Evolutionary conservation across 179 eudicot genomes (phyloP).

Genomic region (Heliamphora pulchella): DNA sequence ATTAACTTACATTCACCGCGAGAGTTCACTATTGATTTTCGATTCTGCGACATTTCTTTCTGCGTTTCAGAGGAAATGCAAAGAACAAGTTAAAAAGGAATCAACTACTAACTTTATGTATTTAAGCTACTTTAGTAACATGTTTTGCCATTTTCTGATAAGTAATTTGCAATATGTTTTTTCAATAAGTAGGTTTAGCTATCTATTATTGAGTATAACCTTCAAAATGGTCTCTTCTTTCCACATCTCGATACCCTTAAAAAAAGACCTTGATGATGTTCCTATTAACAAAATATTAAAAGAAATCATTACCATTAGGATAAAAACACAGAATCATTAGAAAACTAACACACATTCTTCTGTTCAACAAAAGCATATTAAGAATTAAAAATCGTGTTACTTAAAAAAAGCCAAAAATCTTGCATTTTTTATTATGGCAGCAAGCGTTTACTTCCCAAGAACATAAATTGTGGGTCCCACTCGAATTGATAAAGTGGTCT

Average conservation of each 20-base stretch:
- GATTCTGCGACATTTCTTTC: conserved; percentile 56
- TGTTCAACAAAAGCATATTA: neutral
- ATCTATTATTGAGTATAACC: conserved; percentile 20
- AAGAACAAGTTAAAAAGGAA: neutral
- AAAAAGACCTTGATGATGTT: conserved; percentile 90
- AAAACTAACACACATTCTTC: neutral
- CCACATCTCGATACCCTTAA: conserved; percentile 88
- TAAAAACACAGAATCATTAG: neutral
- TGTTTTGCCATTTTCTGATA: neutral
- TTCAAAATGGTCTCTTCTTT: conserved; percentile 81
- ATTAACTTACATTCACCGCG: conserved; percentile 85
- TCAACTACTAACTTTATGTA: neutral
- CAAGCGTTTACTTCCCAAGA: too few relatives aligned
- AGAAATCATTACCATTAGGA: neutral
- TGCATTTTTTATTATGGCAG: too few relatives aligned
- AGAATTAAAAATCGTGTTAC: neutral
- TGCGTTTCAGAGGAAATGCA: conserved; percentile 27
- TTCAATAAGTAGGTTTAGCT: neutral
- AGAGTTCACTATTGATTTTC: conserved; percentile 47
- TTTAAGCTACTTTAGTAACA: neutral
- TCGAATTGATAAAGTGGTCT: too few relatives aligned
- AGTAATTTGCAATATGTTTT: neutral
- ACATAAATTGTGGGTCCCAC: too few relatives aligned
- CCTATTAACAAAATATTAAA: conserved; percentile 37
- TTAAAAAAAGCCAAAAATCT: neutral